phyloP scores from a whole-genome alignment of 441 rosid species.

The Aleurites moluccanus region DNA sequence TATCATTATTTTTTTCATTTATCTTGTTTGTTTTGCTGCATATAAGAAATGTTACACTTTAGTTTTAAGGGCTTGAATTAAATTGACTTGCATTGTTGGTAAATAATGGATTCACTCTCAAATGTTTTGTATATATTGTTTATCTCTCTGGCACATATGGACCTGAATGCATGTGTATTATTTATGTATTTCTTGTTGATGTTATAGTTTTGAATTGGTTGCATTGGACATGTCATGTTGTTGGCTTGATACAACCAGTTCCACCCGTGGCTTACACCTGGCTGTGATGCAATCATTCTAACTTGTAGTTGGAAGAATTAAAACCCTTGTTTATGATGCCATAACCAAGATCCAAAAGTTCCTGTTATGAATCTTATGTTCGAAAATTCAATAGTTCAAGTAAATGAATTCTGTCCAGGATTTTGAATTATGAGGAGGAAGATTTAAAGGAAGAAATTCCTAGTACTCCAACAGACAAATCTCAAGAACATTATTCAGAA shows the following conservation, averaged over 20 bases:
- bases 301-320: background rate
- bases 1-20: background rate
- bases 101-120: background rate
- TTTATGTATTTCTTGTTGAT: too few relatives aligned
- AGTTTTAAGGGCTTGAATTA: background rate
- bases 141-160: background rate
- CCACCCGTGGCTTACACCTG: background rate
- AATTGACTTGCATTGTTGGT: background rate
- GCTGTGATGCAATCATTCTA: background rate
- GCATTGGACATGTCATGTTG: background rate
- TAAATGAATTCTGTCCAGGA: slow-evolving; percentile 41
- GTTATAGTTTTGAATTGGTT: background rate
- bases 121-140: background rate
- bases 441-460: slow-evolving; percentile 46
- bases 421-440: slow-evolving; percentile 60
- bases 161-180: background rate
- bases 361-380: background rate
- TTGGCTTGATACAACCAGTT: background rate
- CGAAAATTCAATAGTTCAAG: background rate
- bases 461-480: slow-evolving; percentile 72
- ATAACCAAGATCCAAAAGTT: background rate
- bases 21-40: background rate
- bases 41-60: background rate
- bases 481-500: slow-evolving; percentile 41
- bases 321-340: background rate